These are phyloP conservation scores for Cyberlindnera subsufficiens DNA, from an alignment of 805 yeast species.

Conservation along the genomic window DNA sequence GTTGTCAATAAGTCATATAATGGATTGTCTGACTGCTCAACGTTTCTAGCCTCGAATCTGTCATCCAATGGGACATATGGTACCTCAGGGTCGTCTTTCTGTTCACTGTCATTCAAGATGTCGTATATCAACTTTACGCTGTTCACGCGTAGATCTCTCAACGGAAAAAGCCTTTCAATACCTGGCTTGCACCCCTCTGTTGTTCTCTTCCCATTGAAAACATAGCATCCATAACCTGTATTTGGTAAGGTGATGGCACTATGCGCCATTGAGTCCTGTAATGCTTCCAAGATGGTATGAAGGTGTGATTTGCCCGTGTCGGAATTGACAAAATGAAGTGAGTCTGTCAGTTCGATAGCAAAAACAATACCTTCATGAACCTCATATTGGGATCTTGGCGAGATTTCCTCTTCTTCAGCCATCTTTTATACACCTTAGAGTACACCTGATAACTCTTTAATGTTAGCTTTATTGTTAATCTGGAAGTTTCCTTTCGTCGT, in stretches of 20 bases:
- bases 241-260: slow-evolving; percentile 58
- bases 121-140: slow-evolving; percentile 54
- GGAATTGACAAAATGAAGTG: slow-evolving; percentile 36
- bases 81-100: slow-evolving; percentile 10
- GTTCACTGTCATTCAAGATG: slow-evolving; percentile 37
- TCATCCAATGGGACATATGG: slow-evolving; percentile 23
- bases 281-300: slow-evolving; percentile 46
- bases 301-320: slow-evolving; percentile 35
- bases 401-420: slow-evolving; percentile 3
- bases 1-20: slow-evolving; percentile 41
- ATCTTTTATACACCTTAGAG: background rate
- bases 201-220: slow-evolving; percentile 43
- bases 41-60: slow-evolving; percentile 24
- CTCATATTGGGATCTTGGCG: slow-evolving; percentile 26
- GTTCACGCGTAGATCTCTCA: slow-evolving; percentile 48
- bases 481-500: background rate
- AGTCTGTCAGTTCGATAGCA: slow-evolving; percentile 50
- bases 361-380: slow-evolving; percentile 60
- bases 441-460: background rate
- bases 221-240: slow-evolving; percentile 71
- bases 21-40: slow-evolving; percentile 21
- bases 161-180: slow-evolving; percentile 42
- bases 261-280: slow-evolving; percentile 58
- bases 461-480: too few species aligned
- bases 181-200: slow-evolving; percentile 33